Evolutionary conservation across 176 grass and related monocot genomes (phyloP), one percentile per base, ranked within the genome.

Genomic region (Phragmites australis): DNA sequence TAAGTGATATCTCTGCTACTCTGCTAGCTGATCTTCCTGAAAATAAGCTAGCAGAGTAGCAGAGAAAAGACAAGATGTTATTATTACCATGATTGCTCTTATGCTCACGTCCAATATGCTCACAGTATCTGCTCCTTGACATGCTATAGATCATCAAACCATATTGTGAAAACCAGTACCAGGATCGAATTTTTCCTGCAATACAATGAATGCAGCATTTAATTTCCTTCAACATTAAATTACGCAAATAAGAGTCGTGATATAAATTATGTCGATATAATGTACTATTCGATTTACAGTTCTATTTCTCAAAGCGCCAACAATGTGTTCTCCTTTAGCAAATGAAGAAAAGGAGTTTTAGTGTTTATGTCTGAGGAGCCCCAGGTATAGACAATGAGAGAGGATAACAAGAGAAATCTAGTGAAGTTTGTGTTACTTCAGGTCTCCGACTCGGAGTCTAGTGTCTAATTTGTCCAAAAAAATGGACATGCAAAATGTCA

Each of bases 81-180:
- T 84, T 82, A 25, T 72, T 91, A 94, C 95, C 92, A 81, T 98
- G 95, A 85, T 98, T 98, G 90, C 95, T 89, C 90, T 97, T 97
- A 79, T 97, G 95, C 78, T 97, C 95, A 72, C 95, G 88, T 87
- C 88, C 95, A 94, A 97, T 97, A 83, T 89, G 37, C 51, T 97
- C 92, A 63, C 95, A 97, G 66, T 97, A 97, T 85, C 92, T 97
- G 83, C 90, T 90, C 56, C 82, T 94, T 83, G 39, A 89, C 83
- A 89, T 97, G 60, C 82, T 97, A 75, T 94, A 97, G 25, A 97
- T 58, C 86, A 97, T 92, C 86, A 97, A 84, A 74, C 86, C 82
- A 79, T 93, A 76, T 34, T 79, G 68, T 10, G 91, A 93, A 89
- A 97, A 93, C 94, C 91, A 97, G 82, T 91, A 97, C 94, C 94